phyloP scores from a whole-genome alignment of 106 monocot genomes.

The Chionographis japonica region DNA sequence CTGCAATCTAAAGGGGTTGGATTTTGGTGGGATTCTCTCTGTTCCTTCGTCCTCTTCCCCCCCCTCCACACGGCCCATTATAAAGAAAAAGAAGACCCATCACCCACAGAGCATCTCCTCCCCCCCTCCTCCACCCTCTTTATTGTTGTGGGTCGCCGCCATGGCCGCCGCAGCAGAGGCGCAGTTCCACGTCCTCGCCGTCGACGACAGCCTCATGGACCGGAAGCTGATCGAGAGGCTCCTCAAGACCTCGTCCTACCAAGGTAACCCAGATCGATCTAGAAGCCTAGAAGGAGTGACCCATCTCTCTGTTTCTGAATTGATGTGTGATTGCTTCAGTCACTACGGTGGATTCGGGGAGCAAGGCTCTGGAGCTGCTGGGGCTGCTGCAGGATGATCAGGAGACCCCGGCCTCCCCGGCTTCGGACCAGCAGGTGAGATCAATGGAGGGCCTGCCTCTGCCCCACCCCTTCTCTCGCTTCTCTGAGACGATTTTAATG shows the following conservation, averaged over 20 bases:
- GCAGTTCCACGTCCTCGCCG: constrained; percentile 64
- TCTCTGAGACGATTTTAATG: neutral
- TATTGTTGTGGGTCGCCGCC: neutral
- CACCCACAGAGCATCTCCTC: neutral
- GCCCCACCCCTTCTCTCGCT: neutral
- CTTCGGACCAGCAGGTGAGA: constrained; percentile 26
- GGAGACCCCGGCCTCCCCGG: constrained; percentile 9
- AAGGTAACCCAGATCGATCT: constrained; percentile 20
- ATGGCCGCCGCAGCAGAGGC: constrained; percentile 34
- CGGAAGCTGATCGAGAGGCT: constrained; percentile 68
- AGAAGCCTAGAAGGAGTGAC: neutral
- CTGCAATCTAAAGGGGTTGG: constrained; percentile 14
- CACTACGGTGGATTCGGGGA: constrained; percentile 65
- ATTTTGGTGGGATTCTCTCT: constrained; percentile 13
- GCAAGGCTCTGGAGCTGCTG: constrained; percentile 58
- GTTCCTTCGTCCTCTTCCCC: neutral
- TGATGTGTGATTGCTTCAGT: constrained; percentile 20
- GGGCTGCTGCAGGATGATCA: constrained; percentile 35
- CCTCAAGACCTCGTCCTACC: constrained; percentile 58
- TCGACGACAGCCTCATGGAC: constrained; percentile 61
- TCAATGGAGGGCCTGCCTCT: neutral
- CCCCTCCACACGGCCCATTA: neutral
- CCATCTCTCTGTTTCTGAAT: neutral
- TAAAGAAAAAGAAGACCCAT: neutral
- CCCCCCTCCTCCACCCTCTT: neutral